Evolutionary conservation across 1,284 basidiomycete species (phyloP), one percentile per base, ranked within the genome.

Genomic region (Cystobasidiaceae sp.): DNA sequence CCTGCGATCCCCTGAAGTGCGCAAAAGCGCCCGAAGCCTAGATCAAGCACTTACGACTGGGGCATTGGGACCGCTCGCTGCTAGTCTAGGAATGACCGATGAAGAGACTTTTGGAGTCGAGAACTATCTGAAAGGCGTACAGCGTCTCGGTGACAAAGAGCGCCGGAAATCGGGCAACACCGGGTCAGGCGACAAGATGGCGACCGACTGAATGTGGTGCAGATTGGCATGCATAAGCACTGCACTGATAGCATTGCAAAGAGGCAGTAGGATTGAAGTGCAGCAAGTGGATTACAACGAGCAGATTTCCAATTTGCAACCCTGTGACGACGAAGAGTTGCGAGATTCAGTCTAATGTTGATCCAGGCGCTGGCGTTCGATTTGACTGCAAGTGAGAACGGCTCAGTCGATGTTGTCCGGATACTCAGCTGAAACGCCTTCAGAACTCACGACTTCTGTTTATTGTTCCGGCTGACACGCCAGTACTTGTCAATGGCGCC

Each of bases 401-500:
- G n/a, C 6, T 32, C 28, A 19, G 33, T 23, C 5, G 5, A 28
- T 1, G 27, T 23, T 5, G 8, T 28, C 28, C 9, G n/a, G 11
- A 28, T 17, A 21, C 17, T 15, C 8, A 17, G 11, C 25, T 27
- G 4, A 41, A 32, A 45, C 28, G 23, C 17, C n/a, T 23, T 11
- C 19, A 27, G 21, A 17, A 61, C 66, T 43, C 27, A 63, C 67
- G 86, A 88, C 76, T 88, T 89, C 74, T 89, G 87, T 71, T 84
- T 79, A 7, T 83, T 72, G 68, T 85, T 82, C 58, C 83, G 77
- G 56, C 81, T 81, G 3, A 85, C 82, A 15, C 83, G 82, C 84
- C 83, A 93, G 75, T 93, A 96, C 74, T 90, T 86, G 71, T 94
- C 90, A 82, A 96, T 87, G 25, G 92, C 89, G 70, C 90, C 86